Evolutionary conservation across 2,329 filamentous ascomycete species (phyloP), one percentile per base, ranked within the genome.

Genomic region (Monosporascus sp.): DNA sequence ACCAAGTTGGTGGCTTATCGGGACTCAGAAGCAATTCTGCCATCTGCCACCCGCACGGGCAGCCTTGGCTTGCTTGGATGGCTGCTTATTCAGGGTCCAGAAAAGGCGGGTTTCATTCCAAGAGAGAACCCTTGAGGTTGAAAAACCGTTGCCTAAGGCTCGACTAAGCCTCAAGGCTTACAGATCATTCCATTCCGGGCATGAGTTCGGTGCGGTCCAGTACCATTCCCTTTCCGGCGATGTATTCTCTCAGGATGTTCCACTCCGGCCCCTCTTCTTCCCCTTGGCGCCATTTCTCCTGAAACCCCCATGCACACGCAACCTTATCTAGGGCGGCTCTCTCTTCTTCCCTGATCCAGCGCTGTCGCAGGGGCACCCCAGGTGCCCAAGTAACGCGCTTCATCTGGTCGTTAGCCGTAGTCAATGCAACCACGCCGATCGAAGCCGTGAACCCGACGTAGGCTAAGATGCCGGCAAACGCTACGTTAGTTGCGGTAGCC

Each of bases 321-420:
- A 99, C 83, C 65, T 82, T 85, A 73, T 99, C 94, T 58, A 96
- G 76, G 1, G 91, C 90, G 3, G 86, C 88, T 24, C 94, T 80
- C 75, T 99, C 92, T 58, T 96, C 91, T 68, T 97, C 94, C 37
- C 90, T 80, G 51, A 96, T 70, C 89, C 92, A 97, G 15, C 94
- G 82, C 63, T 90, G 81, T 56, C 88, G 81, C 58, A 97, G 73
- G 22, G 89, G 87, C 37, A 90, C 87, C 11, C 94, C 94, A 0
- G 84, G 83, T 8, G 87, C 79, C 94, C 94, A 99, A 2, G 90
- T 92, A 5, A 97, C 90, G 20, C 94, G 84, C 64, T 88, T 86
- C 89, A 97, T 96, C 71, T 97, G 91, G 68, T 97, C 92, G 70
- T 97, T 97, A 55, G 87, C 80, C 37, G 93, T 97, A 25, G 90